These are phyloP conservation scores for Catunica adiposa DNA, from an alignment of 2,329 filamentous ascomycete species.

Conservation along the genomic window DNA sequence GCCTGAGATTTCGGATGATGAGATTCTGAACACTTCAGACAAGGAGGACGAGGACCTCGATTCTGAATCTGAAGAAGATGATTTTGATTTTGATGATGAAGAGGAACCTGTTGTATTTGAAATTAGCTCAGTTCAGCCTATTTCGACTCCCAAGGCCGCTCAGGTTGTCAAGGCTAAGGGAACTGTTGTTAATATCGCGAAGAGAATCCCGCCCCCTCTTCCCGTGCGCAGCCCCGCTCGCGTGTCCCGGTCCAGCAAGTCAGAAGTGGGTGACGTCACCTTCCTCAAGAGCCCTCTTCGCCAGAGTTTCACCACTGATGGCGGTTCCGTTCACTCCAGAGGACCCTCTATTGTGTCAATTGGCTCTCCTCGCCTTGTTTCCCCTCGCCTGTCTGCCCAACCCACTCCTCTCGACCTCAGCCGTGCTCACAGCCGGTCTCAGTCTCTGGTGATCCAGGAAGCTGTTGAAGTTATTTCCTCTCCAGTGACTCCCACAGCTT, in stretches of 20 bases:
- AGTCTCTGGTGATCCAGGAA: conserved; percentile 8
- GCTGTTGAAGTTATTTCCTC: conserved; percentile 4
- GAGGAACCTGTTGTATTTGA: conserved; percentile 56
- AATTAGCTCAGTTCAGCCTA: conserved; percentile 35
- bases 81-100: conserved; percentile 31
- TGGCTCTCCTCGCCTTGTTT: conserved; percentile 1
- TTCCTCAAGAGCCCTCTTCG: conserved; percentile 34
- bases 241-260: conserved; percentile 33
- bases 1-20: neutral
- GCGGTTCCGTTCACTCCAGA: conserved; percentile 5
- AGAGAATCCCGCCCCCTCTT: conserved; percentile 59
- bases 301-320: conserved; percentile 26
- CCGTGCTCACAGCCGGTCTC: neutral
- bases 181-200: conserved; percentile 70
- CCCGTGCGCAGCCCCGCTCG: conserved; percentile 61
- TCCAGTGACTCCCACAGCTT: conserved; percentile 5
- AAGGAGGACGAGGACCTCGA: conserved; percentile 21
- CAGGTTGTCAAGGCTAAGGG: conserved; percentile 56
- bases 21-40: conserved; percentile 14
- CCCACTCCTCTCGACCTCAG: neutral
- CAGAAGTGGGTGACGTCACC: conserved; percentile 45
- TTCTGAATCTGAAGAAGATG: conserved; percentile 23
- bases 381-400: conserved; percentile 3
- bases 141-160: conserved; percentile 38
- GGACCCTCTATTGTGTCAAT: conserved; percentile 8